phyloP scores from a whole-genome alignment of 2,329 filamentous ascomycete genomes.

The Diatrype stigma region DNA sequence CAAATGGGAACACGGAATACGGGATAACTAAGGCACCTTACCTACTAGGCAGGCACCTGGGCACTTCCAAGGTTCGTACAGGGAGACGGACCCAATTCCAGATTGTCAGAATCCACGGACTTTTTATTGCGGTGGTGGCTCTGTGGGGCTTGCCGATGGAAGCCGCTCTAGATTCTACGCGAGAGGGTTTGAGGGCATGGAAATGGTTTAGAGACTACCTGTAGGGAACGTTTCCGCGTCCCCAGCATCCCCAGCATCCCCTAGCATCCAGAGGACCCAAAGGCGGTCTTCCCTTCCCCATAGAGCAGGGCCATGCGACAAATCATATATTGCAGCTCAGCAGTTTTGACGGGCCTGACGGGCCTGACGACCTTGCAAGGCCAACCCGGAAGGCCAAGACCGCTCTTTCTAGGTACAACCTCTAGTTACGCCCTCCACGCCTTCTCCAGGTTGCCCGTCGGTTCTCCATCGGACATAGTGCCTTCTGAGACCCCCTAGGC shows the following conservation, averaged over 20 bases:
- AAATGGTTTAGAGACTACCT: too few relatives aligned
- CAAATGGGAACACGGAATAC: background rate
- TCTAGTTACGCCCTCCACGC: too few relatives aligned
- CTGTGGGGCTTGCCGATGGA: constrained; percentile 13
- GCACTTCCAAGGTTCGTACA: too few relatives aligned
- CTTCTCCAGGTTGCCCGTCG: too few relatives aligned
- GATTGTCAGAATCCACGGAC: background rate
- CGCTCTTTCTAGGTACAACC: background rate
- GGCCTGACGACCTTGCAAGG: too few relatives aligned
- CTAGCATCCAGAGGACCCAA: background rate
- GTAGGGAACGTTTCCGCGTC: background rate
- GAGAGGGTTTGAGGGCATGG: too few relatives aligned
- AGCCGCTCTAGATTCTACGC: constrained; percentile 12
- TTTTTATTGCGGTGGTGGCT: background rate
- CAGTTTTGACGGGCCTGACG: background rate
- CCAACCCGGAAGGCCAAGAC: too few relatives aligned
- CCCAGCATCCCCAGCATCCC: background rate
- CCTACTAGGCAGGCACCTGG: too few relatives aligned
- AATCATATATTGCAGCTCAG: background rate
- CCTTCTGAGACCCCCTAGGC: background rate
- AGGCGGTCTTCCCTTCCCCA: too few relatives aligned
- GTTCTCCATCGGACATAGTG: background rate
- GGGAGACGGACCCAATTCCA: too few relatives aligned
- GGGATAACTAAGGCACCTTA: too few relatives aligned
- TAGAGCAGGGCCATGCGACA: background rate